Conservation (phyloP, 169 alveolate species). For the Plasmodium berghei region DNA sequence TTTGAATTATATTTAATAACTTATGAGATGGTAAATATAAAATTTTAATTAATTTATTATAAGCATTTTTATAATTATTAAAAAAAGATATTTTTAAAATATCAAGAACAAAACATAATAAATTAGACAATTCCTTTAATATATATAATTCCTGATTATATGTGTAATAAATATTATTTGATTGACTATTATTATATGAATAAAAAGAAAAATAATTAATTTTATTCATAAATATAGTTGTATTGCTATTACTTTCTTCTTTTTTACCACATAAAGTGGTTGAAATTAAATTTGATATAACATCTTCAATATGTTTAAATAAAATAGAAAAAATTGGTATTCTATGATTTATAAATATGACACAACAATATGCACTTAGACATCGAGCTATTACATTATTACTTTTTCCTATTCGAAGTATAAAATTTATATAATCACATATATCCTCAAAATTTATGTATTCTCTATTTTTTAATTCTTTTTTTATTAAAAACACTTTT, state of each 20-base stretch:
- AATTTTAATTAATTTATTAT: conserved; percentile 52
- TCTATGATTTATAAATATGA: conserved; percentile 62
- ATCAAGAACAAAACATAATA: conserved; percentile 42
- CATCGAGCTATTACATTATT: conserved; percentile 52
- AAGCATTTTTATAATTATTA: conserved; percentile 62
- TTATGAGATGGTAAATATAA: conserved; percentile 45
- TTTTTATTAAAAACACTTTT: conserved; percentile 42
- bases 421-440: conserved; percentile 73
- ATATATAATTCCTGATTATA: conserved; percentile 61
- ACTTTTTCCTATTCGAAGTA: conserved; percentile 66
- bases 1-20: conserved; percentile 16
- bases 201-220: conserved; percentile 61
- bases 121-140: conserved; percentile 35
- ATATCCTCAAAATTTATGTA: conserved; percentile 67
- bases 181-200: conserved; percentile 49
- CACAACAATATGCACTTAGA: conserved; percentile 71
- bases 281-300: conserved; percentile 19
- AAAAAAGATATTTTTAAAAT: conserved; percentile 54
- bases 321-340: conserved; percentile 69
- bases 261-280: conserved; percentile 5
- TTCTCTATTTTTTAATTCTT: conserved; percentile 63
- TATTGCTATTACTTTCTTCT: conserved; percentile 6
- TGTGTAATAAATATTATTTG: conserved; percentile 42
- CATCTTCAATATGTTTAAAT: conserved; percentile 34
- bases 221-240: conserved; percentile 65